phyloP scores from a whole-genome alignment of 2,329 filamentous ascomycete genomes.

The Arthrobotrys sinensis region DNA sequence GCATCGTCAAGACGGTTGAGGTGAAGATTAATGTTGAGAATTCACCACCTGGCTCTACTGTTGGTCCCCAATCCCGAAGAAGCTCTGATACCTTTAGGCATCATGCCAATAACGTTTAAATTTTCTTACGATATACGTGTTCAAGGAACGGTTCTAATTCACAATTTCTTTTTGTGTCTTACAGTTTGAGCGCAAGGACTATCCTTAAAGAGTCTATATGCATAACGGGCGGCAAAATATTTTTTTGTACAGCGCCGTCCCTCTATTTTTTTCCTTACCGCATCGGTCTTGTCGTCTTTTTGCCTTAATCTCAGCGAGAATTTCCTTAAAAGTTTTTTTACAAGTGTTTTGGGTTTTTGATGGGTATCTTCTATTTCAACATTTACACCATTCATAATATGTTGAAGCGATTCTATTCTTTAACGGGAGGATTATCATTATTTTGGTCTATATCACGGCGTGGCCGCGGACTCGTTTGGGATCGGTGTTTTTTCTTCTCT shows the following conservation, averaged over 20 bases:
- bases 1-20: constrained; percentile 63
- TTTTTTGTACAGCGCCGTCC: constrained; percentile 13
- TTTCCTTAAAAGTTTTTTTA: constrained; percentile 48
- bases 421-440: constrained; percentile 9
- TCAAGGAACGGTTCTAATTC: constrained; percentile 58
- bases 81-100: constrained; percentile 57
- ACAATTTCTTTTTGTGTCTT: constrained; percentile 50
- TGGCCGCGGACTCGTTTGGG: constrained; percentile 28
- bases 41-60: constrained; percentile 59
- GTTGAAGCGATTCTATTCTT: constrained; percentile 46
- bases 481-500: constrained; percentile 22
- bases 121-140: constrained; percentile 40
- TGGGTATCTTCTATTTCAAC: constrained; percentile 26
- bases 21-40: constrained; percentile 63
- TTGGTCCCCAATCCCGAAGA: constrained; percentile 61
- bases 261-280: constrained; percentile 7
- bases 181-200: constrained; percentile 60
- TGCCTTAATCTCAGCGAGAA: constrained; percentile 29
- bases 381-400: constrained; percentile 48
- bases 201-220: constrained; percentile 39
- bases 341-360: constrained; percentile 22
- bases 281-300: not conserved
- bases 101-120: constrained; percentile 56
- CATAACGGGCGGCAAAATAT: not conserved
- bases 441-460: constrained; percentile 29